phyloP scores from a whole-genome alignment of 768 basidiomycete genomes.

The Calocybe indica region DNA sequence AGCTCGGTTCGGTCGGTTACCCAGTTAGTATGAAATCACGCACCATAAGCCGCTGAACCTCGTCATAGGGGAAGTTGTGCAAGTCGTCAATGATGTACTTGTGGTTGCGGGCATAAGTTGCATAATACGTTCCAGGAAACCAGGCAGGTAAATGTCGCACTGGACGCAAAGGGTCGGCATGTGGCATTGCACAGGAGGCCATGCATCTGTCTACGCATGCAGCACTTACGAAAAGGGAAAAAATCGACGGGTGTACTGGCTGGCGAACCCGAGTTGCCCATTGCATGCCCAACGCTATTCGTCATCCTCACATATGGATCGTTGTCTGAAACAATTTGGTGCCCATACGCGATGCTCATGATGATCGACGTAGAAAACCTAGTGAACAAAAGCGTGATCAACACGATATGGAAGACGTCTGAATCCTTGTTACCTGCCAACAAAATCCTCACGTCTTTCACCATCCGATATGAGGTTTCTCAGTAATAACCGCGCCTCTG shows the following conservation, averaged over 20 bases:
- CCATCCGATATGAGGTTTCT: constrained; percentile 18
- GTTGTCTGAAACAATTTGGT: constrained; percentile 21
- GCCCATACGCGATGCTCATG: constrained; percentile 25
- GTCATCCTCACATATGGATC: constrained; percentile 32
- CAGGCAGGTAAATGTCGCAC: constrained; percentile 24
- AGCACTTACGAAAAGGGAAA: constrained; percentile 22
- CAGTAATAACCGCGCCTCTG: constrained; percentile 23
- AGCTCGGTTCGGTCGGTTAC: constrained; percentile 8
- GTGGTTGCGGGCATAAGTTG: constrained; percentile 8
- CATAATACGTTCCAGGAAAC: constrained; percentile 24
- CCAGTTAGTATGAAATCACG: constrained; percentile 3
- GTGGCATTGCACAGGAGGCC: no score
- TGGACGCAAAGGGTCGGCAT: constrained; percentile 3
- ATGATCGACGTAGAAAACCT: constrained; percentile 12
- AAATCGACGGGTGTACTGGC: constrained; percentile 10
- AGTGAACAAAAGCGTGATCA: not conserved
- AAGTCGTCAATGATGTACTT: constrained; percentile 12
- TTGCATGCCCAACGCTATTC: constrained; percentile 20
- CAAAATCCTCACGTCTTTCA: constrained; percentile 16
- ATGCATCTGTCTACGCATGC: not conserved
- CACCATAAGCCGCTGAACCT: constrained; percentile 27
- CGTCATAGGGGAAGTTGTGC: constrained; percentile 21
- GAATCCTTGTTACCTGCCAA: constrained; percentile 18
- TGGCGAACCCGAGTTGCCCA: constrained; percentile 17
- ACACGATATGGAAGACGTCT: not conserved